Percentiles rank a stretch among this genome's conserved stretches.
These are phyloP conservation scores for Cladophialophora psammophila DNA, from an alignment of 2,329 filamentous ascomycete genomes.

Conservation along the genomic window DNA sequence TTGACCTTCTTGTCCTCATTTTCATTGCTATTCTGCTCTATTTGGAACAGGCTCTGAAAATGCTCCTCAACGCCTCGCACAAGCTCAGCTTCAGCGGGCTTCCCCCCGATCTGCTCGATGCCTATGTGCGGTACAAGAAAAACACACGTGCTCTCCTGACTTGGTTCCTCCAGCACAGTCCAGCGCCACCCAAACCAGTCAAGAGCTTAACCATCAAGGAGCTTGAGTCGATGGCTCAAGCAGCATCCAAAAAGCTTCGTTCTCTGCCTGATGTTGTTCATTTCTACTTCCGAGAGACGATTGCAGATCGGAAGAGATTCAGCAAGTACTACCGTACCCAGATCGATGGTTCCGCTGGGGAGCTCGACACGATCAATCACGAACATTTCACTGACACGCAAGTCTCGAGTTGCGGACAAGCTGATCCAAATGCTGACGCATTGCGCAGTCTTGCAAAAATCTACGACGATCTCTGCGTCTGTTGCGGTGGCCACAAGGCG, in stretches of 20 bases:
- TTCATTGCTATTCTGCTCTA: neutral
- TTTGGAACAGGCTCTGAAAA: conserved; percentile 1
- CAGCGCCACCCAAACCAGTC: conserved; percentile 28
- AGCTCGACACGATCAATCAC: conserved; percentile 42
- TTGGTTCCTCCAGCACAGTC: conserved; percentile 42
- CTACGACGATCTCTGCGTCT: conserved; percentile 40
- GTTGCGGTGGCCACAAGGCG: conserved; percentile 36
- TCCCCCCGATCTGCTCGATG: conserved; percentile 40
- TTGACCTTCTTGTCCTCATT: neutral
- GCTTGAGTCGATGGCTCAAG: conserved; percentile 37
- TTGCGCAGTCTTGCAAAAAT: conserved; percentile 37
- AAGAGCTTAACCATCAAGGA: conserved; percentile 42
- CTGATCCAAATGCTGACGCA: conserved; percentile 6
- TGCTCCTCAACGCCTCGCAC: conserved; percentile 40
- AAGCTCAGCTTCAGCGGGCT: conserved; percentile 38
- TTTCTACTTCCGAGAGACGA: conserved; percentile 44
- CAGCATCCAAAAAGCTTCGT: conserved; percentile 35
- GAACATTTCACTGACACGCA: conserved; percentile 45
- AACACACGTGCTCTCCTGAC: conserved; percentile 42
- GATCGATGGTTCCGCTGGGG: conserved; percentile 29
- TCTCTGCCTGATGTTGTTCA: conserved; percentile 43
- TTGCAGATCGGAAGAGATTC: conserved; percentile 41
- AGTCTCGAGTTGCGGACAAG: neutral
- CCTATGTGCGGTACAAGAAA: conserved; percentile 44
- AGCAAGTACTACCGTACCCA: conserved; percentile 42